Base-by-base conservation (phyloP, 2,329 filamentous ascomycete species). In the Xylariomycetidae sp. region DNA sequence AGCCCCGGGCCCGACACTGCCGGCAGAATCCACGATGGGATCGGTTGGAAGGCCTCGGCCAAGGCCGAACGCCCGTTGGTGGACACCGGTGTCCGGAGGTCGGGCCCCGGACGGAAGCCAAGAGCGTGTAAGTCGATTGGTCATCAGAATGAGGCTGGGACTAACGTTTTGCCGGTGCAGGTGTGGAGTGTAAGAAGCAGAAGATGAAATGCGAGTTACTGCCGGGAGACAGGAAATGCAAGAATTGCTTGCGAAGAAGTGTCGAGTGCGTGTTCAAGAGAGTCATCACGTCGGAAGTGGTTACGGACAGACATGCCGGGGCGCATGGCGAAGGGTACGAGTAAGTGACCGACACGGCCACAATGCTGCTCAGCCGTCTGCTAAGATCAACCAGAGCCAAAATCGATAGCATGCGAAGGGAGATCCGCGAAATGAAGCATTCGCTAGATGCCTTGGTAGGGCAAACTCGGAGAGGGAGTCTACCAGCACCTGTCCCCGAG, bases 171-270 rank as follows among this genome's bases (percentile, higher is more conserved):
- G 15, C 27, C 25, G 8, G 17, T 27, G 3, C 31, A 65, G 62
- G 62, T 34, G 59, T 60, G 10, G 64, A 67, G 44, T 68, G 64
- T 39, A 65, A 65, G 41, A 61, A 63, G 22, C 64, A 66, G 41
- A 68, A 68, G 46, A 68, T 68, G 47, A 64, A 63, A 42, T 68
- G 65, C 46, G 61, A 67, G 35, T 59, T 68, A 33, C 54, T 59
- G 29, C 43, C 59, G 3, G 63, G 61, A 5, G 58, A 63, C 26
- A 42, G 52, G 8, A 58, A 56, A 35, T 67, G 64, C 42, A 61
- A 55, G 5, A 63, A 65, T 49, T 67, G 64, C 38, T 47, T 56
- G n/a, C 56, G 61, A 20, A 59, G 61, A 23, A 58, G 60, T 5
- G 58, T 66, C 15, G 59, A 60, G 37, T 68, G 64, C 36, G 54